Percentiles rank a stretch among this genome's conserved stretches.
Evolutionary conservation across 352 stramenopile species (phyloP).

Genomic region (Phytophthora tentaculata): DNA sequence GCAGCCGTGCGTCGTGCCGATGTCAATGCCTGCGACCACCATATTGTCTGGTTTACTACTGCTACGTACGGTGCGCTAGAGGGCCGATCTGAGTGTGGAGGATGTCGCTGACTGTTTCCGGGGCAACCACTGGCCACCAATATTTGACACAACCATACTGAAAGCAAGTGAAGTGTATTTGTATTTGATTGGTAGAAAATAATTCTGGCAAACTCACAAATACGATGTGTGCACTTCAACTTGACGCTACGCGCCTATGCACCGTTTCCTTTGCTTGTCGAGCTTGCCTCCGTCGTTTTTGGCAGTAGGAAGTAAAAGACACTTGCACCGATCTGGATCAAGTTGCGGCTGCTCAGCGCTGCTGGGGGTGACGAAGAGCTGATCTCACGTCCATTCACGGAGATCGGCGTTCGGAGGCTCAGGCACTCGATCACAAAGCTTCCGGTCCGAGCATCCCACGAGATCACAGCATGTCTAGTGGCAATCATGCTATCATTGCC

Average conservation of each 20-base stretch:
- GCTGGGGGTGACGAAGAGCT: constrained; percentile 53
- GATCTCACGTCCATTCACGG: constrained; percentile 72
- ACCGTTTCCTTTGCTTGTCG: constrained; percentile 1
- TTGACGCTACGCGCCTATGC: not conserved
- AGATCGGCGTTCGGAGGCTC: constrained; percentile 54
- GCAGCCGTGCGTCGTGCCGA: constrained; percentile 97
- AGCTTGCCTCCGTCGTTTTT: constrained; percentile 26
- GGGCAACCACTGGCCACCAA: constrained; percentile 35
- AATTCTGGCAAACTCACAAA: constrained; percentile 6
- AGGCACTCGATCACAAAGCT: constrained; percentile 79
- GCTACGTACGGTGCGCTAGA: constrained; percentile 12
- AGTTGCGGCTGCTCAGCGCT: constrained; percentile 51
- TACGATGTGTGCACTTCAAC: constrained; percentile 21
- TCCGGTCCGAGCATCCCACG: constrained; percentile 51
- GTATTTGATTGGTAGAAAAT: constrained; percentile 32
- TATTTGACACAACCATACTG: constrained; percentile 15
- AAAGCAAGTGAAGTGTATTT: not conserved
- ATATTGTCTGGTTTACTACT: constrained; percentile 47
- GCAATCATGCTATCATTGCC: constrained; percentile 70
- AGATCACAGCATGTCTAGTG: constrained; percentile 67
- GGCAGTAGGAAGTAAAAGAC: constrained; percentile 84
- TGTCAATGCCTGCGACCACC: constrained; percentile 94
- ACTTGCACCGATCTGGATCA: constrained; percentile 74
- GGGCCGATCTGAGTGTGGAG: constrained; percentile 33
- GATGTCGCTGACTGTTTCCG: constrained; percentile 2